Conservation (phyloP, 306 rosid species). For the Dryas drummondii region DNA sequence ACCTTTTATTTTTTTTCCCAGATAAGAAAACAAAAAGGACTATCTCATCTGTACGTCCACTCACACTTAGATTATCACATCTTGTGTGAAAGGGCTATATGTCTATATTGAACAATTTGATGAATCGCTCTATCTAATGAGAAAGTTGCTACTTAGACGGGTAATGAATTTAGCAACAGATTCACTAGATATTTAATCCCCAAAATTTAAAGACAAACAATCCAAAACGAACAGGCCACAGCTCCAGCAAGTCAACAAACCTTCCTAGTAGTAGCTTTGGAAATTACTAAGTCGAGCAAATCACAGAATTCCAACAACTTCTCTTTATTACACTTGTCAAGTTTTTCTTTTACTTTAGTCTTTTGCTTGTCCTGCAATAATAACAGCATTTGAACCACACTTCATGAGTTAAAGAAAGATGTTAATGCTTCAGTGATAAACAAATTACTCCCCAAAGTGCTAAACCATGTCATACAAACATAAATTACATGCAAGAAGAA, state of each 20-base stretch:
- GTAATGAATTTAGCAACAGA: neutral
- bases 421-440: neutral
- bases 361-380: constrained; percentile 82
- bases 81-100: neutral
- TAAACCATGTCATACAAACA: constrained; percentile 1
- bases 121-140: neutral
- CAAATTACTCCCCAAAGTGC: neutral
- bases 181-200: neutral
- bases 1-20: neutral
- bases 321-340: constrained; percentile 90
- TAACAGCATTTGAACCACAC: constrained; percentile 11
- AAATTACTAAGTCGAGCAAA: constrained; percentile 60
- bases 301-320: constrained; percentile 87
- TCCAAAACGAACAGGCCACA: constrained; percentile 3
- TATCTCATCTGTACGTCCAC: neutral
- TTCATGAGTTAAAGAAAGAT: neutral
- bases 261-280: constrained; percentile 76
- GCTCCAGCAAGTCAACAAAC: constrained; percentile 44
- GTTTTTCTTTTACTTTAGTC: constrained; percentile 78
- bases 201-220: neutral
- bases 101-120: neutral
- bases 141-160: neutral
- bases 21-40: constrained; percentile 2
- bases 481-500: neutral
- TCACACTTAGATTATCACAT: neutral